Percentiles rank a stretch among this genome's conserved stretches.
Evolutionary conservation across 2,329 filamentous ascomycete genomes (phyloP).

Genomic region (Pleurostoma richardsiae): DNA sequence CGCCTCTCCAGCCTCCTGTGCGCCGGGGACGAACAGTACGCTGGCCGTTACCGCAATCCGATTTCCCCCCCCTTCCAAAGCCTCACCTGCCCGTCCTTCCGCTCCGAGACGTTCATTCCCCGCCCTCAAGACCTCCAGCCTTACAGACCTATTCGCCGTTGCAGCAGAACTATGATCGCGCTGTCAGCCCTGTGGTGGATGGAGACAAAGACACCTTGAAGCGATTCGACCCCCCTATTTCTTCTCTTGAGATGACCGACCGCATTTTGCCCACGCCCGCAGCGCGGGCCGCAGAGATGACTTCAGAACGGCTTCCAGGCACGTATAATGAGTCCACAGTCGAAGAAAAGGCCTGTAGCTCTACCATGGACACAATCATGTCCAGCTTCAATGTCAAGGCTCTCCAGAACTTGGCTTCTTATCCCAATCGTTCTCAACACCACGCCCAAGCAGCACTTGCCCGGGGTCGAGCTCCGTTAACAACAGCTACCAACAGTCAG

Average conservation of each 20-base stretch:
- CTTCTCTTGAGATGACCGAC: no score
- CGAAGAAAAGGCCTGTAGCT: no score
- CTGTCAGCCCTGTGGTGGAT: constrained; percentile 30
- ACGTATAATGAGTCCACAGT: no score
- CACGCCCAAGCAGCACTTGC: constrained; percentile 40
- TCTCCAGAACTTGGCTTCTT: constrained; percentile 49
- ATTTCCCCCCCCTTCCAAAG: constrained; percentile 30
- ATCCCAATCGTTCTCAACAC: constrained; percentile 49
- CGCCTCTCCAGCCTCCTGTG: constrained; percentile 44
- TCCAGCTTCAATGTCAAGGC: constrained; percentile 39
- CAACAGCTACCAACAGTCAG: neutral
- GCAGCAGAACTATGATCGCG: constrained; percentile 50
- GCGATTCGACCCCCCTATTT: no score
- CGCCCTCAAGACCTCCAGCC: constrained; percentile 13
- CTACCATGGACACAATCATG: constrained; percentile 8
- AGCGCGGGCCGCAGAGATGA: no score
- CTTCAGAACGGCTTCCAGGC: no score
- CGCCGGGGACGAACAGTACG: constrained; percentile 44
- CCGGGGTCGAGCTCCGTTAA: constrained; percentile 4
- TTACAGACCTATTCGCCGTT: constrained; percentile 42
- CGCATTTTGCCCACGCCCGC: no score
- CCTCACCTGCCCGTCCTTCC: constrained; percentile 27
- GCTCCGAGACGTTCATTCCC: constrained; percentile 18
- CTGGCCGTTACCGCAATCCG: constrained; percentile 24
- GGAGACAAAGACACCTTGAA: no score